Percentiles rank a stretch among this genome's conserved stretches.
Evolutionary conservation across 2,329 filamentous ascomycete genomes (phyloP).

Genomic region (Nothophoma quercina): DNA sequence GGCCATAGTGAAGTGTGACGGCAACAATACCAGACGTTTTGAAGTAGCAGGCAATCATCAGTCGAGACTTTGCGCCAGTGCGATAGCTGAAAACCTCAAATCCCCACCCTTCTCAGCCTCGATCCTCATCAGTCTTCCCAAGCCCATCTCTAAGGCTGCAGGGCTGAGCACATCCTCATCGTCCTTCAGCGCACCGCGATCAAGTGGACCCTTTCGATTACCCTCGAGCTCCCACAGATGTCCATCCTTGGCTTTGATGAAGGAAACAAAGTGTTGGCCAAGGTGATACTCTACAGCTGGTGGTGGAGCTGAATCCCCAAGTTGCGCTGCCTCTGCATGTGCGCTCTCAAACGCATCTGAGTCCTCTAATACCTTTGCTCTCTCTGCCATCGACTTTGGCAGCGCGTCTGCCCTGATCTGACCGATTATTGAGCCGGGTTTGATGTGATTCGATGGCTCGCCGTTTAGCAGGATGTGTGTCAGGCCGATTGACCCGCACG

Average conservation of each 20-base stretch:
- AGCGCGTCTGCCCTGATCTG: conserved; percentile 54
- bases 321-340: conserved; percentile 52
- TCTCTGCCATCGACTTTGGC: conserved; percentile 53
- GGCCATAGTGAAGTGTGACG: no score
- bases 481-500: conserved; percentile 66
- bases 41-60: no score
- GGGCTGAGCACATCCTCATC: conserved; percentile 56
- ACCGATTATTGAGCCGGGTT: conserved; percentile 54
- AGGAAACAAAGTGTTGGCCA: conserved; percentile 56
- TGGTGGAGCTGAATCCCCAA: conserved; percentile 51
- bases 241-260: conserved; percentile 56
- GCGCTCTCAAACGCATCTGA: conserved; percentile 54
- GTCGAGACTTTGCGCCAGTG: conserved; percentile 42
- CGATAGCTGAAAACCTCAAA: conserved; percentile 56
- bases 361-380: conserved; percentile 62
- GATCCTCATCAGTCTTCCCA: conserved; percentile 49
- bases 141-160: conserved; percentile 51
- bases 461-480: conserved; percentile 64
- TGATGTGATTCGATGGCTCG: conserved; percentile 53
- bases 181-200: conserved; percentile 50
- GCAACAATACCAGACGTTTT: no score
- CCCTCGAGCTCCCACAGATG: conserved; percentile 59
- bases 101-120: conserved; percentile 48
- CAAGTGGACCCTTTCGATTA: conserved; percentile 53
- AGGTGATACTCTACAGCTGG: conserved; percentile 36